Conservation (phyloP, 1,139 yeast species). For the Hansenula sp. region DNA sequence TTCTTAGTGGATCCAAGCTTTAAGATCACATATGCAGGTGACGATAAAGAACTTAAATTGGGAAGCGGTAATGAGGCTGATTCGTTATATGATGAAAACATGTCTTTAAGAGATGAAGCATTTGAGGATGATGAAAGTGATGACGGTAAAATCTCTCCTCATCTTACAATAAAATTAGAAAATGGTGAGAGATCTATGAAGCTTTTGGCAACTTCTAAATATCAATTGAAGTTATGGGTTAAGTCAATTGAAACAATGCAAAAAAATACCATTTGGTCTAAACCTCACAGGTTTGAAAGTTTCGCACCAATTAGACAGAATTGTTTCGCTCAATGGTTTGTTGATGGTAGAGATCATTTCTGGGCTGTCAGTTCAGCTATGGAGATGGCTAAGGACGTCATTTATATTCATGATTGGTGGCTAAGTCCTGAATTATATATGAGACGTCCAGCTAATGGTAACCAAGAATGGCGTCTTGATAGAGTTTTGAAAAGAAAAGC, state of each 20-base stretch:
- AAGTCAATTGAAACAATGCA: slow-evolving; percentile 70
- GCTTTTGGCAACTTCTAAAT: slow-evolving; percentile 68
- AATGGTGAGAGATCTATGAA: slow-evolving; percentile 78
- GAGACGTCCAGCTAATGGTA: slow-evolving; percentile 92
- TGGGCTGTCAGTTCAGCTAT: slow-evolving; percentile 95
- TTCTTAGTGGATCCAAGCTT: slow-evolving; percentile 77
- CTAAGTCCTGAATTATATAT: slow-evolving; percentile 88
- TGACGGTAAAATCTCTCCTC: slow-evolving; percentile 32
- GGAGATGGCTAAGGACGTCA: slow-evolving; percentile 90
- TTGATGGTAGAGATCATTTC: slow-evolving; percentile 93
- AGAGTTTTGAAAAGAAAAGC: slow-evolving; percentile 87
- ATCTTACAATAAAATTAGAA: slow-evolving; percentile 60
- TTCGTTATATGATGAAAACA: slow-evolving; percentile 26
- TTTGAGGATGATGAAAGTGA: slow-evolving; percentile 15
- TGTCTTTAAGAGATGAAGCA: slow-evolving; percentile 21
- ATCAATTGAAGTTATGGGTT: slow-evolving; percentile 74
- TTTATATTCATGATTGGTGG: slow-evolving; percentile 99
- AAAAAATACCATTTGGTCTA: slow-evolving; percentile 66
- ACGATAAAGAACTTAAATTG: slow-evolving; percentile 21
- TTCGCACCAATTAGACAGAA: slow-evolving; percentile 89
- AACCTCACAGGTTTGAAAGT: slow-evolving; percentile 72
- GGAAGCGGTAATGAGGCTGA: slow-evolving; percentile 37
- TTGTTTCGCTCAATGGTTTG: slow-evolving; percentile 94
- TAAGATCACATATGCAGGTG: slow-evolving; percentile 49
- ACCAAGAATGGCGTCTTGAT: slow-evolving; percentile 92